Base-by-base conservation (phyloP, 345 rosid species). In the Cardiospermum halicacabum region DNA sequence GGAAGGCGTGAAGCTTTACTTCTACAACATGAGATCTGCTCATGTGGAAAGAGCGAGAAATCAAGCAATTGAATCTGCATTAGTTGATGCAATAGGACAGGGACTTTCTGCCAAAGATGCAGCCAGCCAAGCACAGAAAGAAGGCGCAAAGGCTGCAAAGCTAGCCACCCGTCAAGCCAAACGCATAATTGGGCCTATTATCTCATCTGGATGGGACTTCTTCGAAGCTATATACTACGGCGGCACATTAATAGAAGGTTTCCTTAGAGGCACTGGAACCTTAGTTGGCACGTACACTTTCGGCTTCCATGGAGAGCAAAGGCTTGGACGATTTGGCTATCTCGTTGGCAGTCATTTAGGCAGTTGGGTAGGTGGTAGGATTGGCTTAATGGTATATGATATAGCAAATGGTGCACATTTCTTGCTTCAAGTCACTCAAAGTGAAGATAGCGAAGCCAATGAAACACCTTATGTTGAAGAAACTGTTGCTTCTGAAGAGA, bases 121-220 rank as follows among this genome's bases (percentile, higher is more conserved):
- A 9, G 95, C 96, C 19, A 84, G 77, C 70, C 84, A 74, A 30
- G 99, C 87, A 11, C 92, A 81, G 68, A 75, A 48, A 69, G 96
- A 86, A 45, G 99, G 97, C 50, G 83, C 70, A 40, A 92, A 89
- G 72, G 99, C 97, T 0, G 99, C 96, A 4, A 91, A 94, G 67
- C 51, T 87, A n/a, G 96, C 92, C 0, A 84, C 69, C 1, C 75
- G 69, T 36, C 87, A 91, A 70, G 89, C 97, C 18, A 88, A 84
- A 73, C 91, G 97, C 36, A 80, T 88, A 26, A 73, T 89, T 68
- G 99, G 99, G 16, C 99, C 99, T 19, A 75, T 94, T 21, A 81
- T 94, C n/a, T 82, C 99, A 51, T 81, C 91, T 3, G 96, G 97
- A 6, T 87, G 99, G 99, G 96, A 94, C 77, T 94, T 91, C 72